These are phyloP conservation scores for Podaxis sp. DNA, from an alignment of 768 basidiomycete species.

Conservation along the genomic window DNA sequence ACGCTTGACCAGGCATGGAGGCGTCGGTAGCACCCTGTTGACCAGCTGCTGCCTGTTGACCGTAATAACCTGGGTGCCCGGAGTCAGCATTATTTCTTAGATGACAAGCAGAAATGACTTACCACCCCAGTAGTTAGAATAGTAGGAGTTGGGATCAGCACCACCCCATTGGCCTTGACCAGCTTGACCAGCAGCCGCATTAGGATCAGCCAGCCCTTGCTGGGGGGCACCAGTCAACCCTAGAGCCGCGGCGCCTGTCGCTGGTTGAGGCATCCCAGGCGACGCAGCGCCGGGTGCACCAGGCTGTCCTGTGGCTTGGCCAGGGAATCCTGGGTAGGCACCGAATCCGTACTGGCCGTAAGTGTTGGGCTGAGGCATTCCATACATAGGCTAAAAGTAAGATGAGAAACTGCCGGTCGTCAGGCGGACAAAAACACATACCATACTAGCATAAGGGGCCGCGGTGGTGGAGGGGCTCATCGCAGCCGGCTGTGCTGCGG, in stretches of 20 bases:
- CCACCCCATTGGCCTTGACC: conserved; percentile 76
- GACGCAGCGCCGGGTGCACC: conserved; percentile 46
- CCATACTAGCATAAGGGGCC: conserved; percentile 78
- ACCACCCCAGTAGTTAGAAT: conserved; percentile 86
- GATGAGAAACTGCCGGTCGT: conserved; percentile 6
- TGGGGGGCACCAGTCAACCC: conserved; percentile 52
- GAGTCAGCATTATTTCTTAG: conserved; percentile 8
- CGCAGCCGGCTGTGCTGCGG: conserved; percentile 42
- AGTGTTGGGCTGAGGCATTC: conserved; percentile 77
- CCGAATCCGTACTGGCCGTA: conserved; percentile 81
- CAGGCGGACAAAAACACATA: conserved; percentile 28
- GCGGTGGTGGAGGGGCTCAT: conserved; percentile 60
- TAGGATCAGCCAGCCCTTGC: conserved; percentile 51
- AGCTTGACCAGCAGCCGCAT: conserved; percentile 49
- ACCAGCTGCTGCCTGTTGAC: conserved; percentile 57
- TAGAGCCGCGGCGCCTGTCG: conserved; percentile 50
- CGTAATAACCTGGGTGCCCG: conserved; percentile 64
- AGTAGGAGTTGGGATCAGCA: conserved; percentile 70
- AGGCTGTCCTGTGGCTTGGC: conserved; percentile 44
- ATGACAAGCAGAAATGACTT: conserved; percentile 21
- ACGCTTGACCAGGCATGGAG: conserved; percentile 48
- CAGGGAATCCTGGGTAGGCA: conserved; percentile 69
- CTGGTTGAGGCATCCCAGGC: conserved; percentile 56
- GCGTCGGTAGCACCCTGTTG: conserved; percentile 57
- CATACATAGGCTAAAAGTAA: conserved; percentile 71